Evolutionary conservation across 2,329 filamentous ascomycete genomes (phyloP).

Genomic region (Trichoderma aggressivum): DNA sequence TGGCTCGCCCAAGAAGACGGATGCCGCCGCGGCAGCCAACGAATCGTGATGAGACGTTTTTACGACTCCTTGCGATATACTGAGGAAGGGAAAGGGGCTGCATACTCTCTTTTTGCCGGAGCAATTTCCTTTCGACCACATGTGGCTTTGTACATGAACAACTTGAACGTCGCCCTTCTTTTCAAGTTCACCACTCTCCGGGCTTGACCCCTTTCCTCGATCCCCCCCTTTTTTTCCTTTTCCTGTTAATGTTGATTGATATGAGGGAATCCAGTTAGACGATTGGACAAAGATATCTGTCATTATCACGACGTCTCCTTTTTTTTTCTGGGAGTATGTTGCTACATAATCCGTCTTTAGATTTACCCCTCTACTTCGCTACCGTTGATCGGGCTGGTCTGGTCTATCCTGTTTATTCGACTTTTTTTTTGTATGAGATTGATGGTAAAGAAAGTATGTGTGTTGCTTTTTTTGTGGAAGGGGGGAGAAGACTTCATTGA

Average conservation of each 20-base stretch:
- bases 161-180: background rate
- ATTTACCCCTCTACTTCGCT: background rate
- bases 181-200: background rate
- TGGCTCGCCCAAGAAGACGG: slow-evolving; percentile 6
- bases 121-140: background rate
- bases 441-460: background rate
- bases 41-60: background rate
- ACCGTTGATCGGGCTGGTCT: background rate
- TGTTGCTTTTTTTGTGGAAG: background rate
- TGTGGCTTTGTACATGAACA: background rate
- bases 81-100: background rate
- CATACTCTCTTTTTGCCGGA: background rate
- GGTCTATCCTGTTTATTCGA: background rate
- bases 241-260: slow-evolving; percentile 3
- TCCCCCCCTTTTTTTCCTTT: background rate
- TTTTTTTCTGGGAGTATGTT: background rate
- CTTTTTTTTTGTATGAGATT: slow-evolving; percentile 4
- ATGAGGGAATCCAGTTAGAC: background rate
- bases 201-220: background rate
- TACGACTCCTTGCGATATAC: background rate
- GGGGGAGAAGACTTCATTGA: background rate
- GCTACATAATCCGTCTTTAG: background rate
- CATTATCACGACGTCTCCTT: background rate
- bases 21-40: background rate
- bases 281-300: slow-evolving; percentile 11